Evolutionary conservation across 257 asterid species (phyloP).

Genomic region (Galeopsis tetrahit): DNA sequence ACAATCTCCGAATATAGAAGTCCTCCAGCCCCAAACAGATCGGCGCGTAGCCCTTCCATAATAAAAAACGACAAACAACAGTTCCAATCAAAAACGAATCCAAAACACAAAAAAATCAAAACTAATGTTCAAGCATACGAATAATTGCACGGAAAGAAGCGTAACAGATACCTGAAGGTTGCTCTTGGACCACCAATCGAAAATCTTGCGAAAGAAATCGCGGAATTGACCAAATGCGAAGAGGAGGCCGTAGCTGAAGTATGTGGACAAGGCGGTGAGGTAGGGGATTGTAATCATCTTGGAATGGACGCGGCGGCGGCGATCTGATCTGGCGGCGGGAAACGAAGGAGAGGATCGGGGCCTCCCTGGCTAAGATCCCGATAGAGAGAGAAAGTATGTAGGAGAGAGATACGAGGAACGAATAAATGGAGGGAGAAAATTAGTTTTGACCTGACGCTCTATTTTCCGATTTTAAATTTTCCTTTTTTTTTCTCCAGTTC

Average conservation of each 20-base stretch:
- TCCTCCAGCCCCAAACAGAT: slow-evolving; percentile 99
- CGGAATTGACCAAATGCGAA: slow-evolving; percentile 95
- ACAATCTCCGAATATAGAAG: slow-evolving; percentile 88
- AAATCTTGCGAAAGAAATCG: slow-evolving; percentile 73
- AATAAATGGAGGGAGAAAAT: slow-evolving; percentile 37
- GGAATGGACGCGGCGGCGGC: slow-evolving; percentile 31
- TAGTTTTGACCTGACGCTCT: slow-evolving; percentile 31
- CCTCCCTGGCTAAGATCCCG: slow-evolving; percentile 43
- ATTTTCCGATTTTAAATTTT: slow-evolving; percentile 14
- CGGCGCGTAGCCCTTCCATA: slow-evolving; percentile 92
- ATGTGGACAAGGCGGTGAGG: slow-evolving; percentile 89
- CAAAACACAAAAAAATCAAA: neutral
- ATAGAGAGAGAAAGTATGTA: slow-evolving; percentile 23
- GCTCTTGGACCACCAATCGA: slow-evolving; percentile 78
- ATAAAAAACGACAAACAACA: slow-evolving; percentile 30
- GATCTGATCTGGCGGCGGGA: slow-evolving; percentile 49
- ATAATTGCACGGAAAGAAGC: neutral
- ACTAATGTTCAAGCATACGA: neutral
- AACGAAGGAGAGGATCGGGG: slow-evolving; percentile 37
- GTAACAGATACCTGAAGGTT: slow-evolving; percentile 62
- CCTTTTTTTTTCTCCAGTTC: neutral
- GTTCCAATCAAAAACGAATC: slow-evolving; percentile 25
- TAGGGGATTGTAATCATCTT: slow-evolving; percentile 91
- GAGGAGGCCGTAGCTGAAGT: slow-evolving; percentile 96
- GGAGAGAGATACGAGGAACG: slow-evolving; percentile 32